phyloP scores from a whole-genome alignment of 1,284 basidiomycete species.

The Neonothopanus nambi region DNA sequence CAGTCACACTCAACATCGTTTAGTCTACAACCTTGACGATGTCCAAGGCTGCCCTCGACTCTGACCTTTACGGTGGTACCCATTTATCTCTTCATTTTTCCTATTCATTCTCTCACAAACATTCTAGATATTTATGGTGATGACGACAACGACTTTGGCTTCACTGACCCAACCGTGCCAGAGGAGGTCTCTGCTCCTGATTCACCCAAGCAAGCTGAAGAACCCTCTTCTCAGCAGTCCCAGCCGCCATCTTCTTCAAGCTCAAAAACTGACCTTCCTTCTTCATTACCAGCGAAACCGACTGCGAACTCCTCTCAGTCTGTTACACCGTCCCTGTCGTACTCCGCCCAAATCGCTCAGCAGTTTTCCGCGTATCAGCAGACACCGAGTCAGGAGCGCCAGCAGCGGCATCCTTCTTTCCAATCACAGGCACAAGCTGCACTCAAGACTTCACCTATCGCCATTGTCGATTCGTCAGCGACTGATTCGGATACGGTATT shows the following conservation, averaged over 20 bases:
- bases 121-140: slow-evolving; percentile 38
- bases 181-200: slow-evolving; percentile 12
- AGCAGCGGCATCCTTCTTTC: slow-evolving; percentile 36
- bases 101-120: neutral
- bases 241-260: slow-evolving; percentile 10
- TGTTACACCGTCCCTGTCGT: slow-evolving; percentile 44
- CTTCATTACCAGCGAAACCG: slow-evolving; percentile 23
- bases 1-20: neutral
- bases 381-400: slow-evolving; percentile 66
- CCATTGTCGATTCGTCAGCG: slow-evolving; percentile 28
- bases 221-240: neutral
- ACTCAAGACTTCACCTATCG: slow-evolving; percentile 16
- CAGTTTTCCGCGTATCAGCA: slow-evolving; percentile 70
- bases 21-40: neutral
- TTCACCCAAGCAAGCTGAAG: slow-evolving; percentile 3
- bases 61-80: slow-evolving; percentile 38
- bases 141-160: slow-evolving; percentile 38
- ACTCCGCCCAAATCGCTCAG: slow-evolving; percentile 70
- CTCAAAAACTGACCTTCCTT: slow-evolving; percentile 11
- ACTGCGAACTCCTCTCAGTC: slow-evolving; percentile 20
- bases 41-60: slow-evolving; percentile 23
- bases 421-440: neutral
- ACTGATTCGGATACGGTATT: slow-evolving; percentile 39
- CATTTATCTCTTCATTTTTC: neutral
- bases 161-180: slow-evolving; percentile 3